Conservation (phyloP, 2,329 filamentous ascomycete genomes). For the Pseudogymnoascus sp. region DNA sequence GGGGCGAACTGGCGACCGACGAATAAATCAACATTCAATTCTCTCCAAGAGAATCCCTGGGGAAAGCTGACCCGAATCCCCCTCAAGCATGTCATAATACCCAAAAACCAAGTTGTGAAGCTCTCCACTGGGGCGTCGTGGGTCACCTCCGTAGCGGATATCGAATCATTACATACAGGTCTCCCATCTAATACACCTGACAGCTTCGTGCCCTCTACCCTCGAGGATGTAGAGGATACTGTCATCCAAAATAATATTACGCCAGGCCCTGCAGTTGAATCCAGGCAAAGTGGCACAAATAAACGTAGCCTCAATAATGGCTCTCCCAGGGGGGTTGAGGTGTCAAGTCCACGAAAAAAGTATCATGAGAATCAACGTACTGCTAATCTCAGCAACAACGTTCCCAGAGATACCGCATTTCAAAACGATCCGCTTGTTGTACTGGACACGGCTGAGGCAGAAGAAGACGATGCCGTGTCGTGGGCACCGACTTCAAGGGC, state of each 20-base stretch:
- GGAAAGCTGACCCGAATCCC: not conserved
- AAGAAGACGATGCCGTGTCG: not conserved
- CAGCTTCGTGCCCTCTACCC: not conserved
- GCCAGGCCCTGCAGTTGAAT: not conserved
- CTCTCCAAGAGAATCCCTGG: not conserved
- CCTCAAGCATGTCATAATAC: slow-evolving; percentile 3
- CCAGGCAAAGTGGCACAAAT: not conserved
- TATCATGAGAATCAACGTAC: not conserved
- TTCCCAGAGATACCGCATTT: not conserved
- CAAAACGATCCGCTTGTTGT: not conserved
- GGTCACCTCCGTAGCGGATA: not conserved
- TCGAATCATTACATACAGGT: not conserved
- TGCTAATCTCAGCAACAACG: not conserved
- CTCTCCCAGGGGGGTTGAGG: not conserved
- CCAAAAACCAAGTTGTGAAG: not conserved
- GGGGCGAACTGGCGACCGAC: not conserved
- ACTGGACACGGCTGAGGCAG: not conserved
- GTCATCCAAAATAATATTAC: not conserved
- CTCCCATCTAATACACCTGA: not conserved
- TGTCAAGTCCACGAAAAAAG: not conserved
- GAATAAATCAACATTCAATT: not conserved
- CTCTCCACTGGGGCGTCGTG: not conserved
- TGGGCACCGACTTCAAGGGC: not conserved
- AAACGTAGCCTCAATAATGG: not conserved
- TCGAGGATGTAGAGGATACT: not conserved